Evolutionary conservation across 169 alveolate species (phyloP).

Genomic region (Cryptosporidium parvum): DNA sequence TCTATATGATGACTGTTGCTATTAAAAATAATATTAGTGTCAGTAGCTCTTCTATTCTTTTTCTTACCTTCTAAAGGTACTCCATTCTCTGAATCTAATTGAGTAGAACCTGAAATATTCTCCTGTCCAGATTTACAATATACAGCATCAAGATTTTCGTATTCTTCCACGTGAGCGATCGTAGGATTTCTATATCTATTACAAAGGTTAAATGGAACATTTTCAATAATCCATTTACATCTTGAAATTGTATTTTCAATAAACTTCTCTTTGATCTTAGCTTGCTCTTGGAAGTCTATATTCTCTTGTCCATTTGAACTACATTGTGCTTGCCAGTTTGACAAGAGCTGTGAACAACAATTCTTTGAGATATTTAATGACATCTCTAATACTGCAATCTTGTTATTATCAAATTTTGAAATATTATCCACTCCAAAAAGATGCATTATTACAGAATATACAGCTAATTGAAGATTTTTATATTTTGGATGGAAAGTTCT

Average conservation of each 20-base stretch:
- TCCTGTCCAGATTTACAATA: not conserved
- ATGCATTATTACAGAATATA: slow-evolving; percentile 43
- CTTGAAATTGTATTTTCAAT: slow-evolving; percentile 20
- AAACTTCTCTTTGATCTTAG: slow-evolving; percentile 8
- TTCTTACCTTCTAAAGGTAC: not conserved
- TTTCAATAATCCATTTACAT: slow-evolving; percentile 56
- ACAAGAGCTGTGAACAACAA: slow-evolving; percentile 50
- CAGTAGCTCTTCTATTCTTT: slow-evolving; percentile 71
- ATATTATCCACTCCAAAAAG: slow-evolving; percentile 54
- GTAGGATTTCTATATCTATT: not conserved
- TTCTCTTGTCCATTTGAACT: slow-evolving; percentile 13
- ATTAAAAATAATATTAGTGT: slow-evolving; percentile 52
- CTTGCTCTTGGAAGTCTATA: slow-evolving; percentile 22
- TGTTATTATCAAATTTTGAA: not conserved
- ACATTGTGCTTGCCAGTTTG: slow-evolving; percentile 30
- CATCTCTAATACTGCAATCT: slow-evolving; percentile 2
- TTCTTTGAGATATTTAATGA: slow-evolving; percentile 36
- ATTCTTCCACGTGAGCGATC: not conserved
- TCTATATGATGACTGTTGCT: slow-evolving; percentile 53
- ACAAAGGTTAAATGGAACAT: slow-evolving; percentile 50
- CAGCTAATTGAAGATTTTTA: slow-evolving; percentile 30
- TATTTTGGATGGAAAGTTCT: slow-evolving; percentile 59
- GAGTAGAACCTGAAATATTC: not conserved
- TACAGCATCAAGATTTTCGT: not conserved
- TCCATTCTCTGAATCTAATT: not conserved